A percentile compares a stretch with the other conserved stretches of the same genome.
Evolutionary conservation across 2,329 filamentous ascomycete genomes (phyloP).

Genomic region (Fusarium udum): DNA sequence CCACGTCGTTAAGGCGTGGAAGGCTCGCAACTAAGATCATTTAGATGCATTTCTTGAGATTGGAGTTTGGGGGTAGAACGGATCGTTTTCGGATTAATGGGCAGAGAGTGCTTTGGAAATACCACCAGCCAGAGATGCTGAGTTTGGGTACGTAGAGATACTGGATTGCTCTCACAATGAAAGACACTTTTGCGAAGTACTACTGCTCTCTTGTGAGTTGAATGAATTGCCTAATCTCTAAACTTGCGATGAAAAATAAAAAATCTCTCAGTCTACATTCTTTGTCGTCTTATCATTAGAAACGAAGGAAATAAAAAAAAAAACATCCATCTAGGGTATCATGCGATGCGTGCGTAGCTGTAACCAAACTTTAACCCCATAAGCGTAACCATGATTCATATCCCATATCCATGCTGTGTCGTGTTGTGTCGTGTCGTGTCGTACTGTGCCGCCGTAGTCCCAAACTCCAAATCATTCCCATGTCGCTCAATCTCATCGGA

Average conservation of each 20-base stretch:
- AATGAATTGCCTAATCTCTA: not conserved
- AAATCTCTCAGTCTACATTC: not conserved
- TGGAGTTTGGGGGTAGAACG: not conserved
- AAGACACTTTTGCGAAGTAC: not conserved
- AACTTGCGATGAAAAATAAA: not conserved
- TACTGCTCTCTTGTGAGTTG: too few species aligned
- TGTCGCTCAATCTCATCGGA: not conserved
- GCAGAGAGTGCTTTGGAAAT: not conserved
- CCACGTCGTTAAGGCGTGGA: conserved; percentile 42
- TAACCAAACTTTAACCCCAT: conserved; percentile 11
- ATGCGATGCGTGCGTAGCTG: conserved; percentile 11
- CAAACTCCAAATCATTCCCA: conserved; percentile 19
- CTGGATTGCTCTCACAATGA: not conserved
- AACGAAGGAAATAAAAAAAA: conserved; percentile 6
- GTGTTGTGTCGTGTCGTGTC: not conserved
- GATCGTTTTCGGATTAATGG: not conserved
- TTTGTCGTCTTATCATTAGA: not conserved
- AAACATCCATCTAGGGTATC: conserved; percentile 22
- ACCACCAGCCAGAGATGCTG: not conserved
- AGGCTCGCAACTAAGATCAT: not conserved
- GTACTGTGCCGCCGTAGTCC: not conserved
- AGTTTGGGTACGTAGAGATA: not conserved
- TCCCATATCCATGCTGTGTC: not conserved
- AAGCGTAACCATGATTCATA: not conserved
- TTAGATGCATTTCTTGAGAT: not conserved